A percentile compares a stretch with the other conserved stretches of the same genome.
phyloP scores from a whole-genome alignment of 192 early-diverging fungal species.

The Linderina pennispora region DNA sequence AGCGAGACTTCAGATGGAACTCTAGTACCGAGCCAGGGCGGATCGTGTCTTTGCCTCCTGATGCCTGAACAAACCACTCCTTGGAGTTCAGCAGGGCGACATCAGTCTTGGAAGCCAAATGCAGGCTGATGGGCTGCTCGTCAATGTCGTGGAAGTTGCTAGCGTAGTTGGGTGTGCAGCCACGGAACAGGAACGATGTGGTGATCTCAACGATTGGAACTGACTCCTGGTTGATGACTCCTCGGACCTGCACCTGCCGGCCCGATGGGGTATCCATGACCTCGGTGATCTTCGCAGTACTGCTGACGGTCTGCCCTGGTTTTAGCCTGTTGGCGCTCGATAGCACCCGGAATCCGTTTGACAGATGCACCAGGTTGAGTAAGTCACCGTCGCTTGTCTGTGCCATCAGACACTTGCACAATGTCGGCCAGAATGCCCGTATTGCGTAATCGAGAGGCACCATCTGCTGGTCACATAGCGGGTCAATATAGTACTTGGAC shows the following conservation, averaged over 20 bases:
- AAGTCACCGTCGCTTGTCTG: constrained; percentile 88
- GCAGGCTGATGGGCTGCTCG: constrained; percentile 70
- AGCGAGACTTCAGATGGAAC: constrained; percentile 70
- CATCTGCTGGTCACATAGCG: constrained; percentile 49
- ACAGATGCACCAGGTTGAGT: constrained; percentile 78
- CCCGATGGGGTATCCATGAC: constrained; percentile 76
- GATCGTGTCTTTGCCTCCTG: not conserved
- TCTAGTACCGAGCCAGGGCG: constrained; percentile 49
- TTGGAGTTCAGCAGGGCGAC: constrained; percentile 76
- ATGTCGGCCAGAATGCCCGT: constrained; percentile 80
- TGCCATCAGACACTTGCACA: constrained; percentile 84
- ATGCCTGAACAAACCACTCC: constrained; percentile 65
- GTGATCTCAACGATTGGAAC: constrained; percentile 70
- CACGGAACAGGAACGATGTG: constrained; percentile 82
- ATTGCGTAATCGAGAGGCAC: constrained; percentile 94
- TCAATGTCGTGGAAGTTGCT: constrained; percentile 71
- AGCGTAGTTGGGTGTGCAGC: constrained; percentile 64
- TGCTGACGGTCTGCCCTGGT: constrained; percentile 63
- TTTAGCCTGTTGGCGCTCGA: constrained; percentile 54
- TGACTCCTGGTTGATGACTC: constrained; percentile 53
- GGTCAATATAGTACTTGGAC: constrained; percentile 48
- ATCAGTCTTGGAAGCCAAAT: constrained; percentile 57
- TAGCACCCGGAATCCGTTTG: constrained; percentile 78
- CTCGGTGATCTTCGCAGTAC: constrained; percentile 69
- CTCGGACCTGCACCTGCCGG: constrained; percentile 79